phyloP scores from a whole-genome alignment of 2,329 filamentous ascomycete species.

The Pseudogymnoascus sp. region DNA sequence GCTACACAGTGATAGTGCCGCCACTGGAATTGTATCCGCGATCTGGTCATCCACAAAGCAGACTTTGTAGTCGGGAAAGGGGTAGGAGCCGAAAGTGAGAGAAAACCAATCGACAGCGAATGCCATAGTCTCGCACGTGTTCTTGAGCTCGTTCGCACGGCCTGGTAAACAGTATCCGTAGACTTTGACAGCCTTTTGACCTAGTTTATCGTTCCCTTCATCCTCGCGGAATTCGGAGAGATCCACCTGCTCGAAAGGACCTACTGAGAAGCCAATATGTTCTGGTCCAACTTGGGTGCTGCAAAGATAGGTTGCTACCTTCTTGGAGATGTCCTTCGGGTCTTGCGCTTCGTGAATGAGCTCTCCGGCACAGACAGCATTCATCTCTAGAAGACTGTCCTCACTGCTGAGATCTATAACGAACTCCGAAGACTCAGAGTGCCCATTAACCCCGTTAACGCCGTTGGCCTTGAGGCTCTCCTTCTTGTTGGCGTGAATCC shows the following conservation, averaged over 20 bases:
- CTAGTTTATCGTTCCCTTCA: constrained; percentile 85
- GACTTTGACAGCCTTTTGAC: constrained; percentile 78
- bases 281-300: constrained; percentile 69
- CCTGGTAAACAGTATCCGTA: constrained; percentile 87
- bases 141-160: constrained; percentile 70
- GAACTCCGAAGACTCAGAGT: constrained; percentile 21
- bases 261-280: constrained; percentile 87
- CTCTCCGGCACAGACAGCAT: constrained; percentile 84
- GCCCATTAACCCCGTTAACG: constrained; percentile 9
- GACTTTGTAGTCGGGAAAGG: constrained; percentile 84
- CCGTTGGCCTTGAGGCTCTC: constrained; percentile 13
- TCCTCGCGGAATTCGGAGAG: constrained; percentile 81
- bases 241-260: constrained; percentile 90
- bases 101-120: constrained; percentile 87
- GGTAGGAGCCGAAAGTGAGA: constrained; percentile 80
- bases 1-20: constrained; percentile 81
- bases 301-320: constrained; percentile 78
- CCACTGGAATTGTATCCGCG: constrained; percentile 65
- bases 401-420: constrained; percentile 51
- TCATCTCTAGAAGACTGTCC: constrained; percentile 81
- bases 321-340: constrained; percentile 68
- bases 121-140: constrained; percentile 78
- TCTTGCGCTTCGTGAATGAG: constrained; percentile 76
- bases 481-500: constrained; percentile 33
- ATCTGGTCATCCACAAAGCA: constrained; percentile 89